Conservation (phyloP, 225 moss, liverwort and hornwort genomes). For the Sphagnum contortum region DNA sequence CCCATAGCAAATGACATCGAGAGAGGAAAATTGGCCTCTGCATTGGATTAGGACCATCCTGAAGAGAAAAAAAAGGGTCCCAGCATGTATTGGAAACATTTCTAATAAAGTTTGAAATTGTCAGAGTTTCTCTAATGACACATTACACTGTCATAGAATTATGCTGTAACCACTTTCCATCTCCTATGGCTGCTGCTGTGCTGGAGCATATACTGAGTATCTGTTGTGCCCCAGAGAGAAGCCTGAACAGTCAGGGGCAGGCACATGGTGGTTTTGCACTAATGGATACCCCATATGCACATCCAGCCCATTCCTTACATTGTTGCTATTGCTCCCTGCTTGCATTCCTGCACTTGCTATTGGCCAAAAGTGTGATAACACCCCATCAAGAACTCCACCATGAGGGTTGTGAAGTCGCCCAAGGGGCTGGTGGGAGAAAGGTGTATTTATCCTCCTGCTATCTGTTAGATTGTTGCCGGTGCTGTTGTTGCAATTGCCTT, state of each 20-base stretch:
- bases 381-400: conserved; percentile 69
- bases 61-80: no score
- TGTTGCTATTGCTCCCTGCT: conserved; percentile 32
- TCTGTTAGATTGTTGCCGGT: conserved; percentile 22
- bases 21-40: no score
- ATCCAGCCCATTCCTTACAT: conserved; percentile 74
- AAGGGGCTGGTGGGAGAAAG: conserved; percentile 59
- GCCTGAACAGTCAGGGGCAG: conserved; percentile 71
- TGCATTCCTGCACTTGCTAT: conserved; percentile 61
- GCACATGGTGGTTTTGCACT: conserved; percentile 80
- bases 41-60: no score
- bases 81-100: no score
- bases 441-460: conserved; percentile 40
- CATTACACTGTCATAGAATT: no score
- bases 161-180: background rate
- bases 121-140: no score
- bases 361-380: conserved; percentile 81
- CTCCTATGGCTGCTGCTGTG: conserved; percentile 88
- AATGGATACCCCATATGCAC: conserved; percentile 80
- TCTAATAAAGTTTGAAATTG: no score
- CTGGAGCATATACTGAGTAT: conserved; percentile 78
- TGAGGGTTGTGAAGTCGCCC: conserved; percentile 75
- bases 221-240: conserved; percentile 87
- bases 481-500: conserved; percentile 22
- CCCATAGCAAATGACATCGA: no score